Base-by-base conservation (phyloP, 2,329 filamentous ascomycete species). In the Coniochaeta hoffmannii region DNA sequence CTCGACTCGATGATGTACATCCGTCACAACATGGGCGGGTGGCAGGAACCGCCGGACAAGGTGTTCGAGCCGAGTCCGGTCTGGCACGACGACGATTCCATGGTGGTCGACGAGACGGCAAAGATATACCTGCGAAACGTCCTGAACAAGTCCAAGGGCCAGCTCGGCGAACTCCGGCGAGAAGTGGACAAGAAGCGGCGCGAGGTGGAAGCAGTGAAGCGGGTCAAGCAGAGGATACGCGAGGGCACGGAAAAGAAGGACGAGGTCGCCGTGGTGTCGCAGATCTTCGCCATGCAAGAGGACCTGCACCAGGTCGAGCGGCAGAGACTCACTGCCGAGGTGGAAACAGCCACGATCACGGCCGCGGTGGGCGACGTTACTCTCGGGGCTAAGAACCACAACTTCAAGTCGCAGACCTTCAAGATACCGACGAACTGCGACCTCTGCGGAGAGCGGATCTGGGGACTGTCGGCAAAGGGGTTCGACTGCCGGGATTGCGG, bases 341-440 rank as follows among this genome's bases (percentile, higher is more conserved):
- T 97, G 15, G 94, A 99, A 72, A 92, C 92, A 9, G 87, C 88
- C 1, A 96, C 92, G 2, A 96, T 99, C 66, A 93, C 90, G n/a
- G 78, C 86, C 10, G 89, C 86, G 0, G 93, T 97, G 2, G 94
- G 94, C 34, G 94, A 99, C 68, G 82, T 99, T 55, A 96, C 92
- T 1, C 77, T 96, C 19, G 93, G 93, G 17, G 92, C 92, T 11
- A 90, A 90, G 69, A 96, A 92, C 66, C 94, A 99, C 76, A 94
- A 96, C 66, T 99, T 99, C 80, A 96, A 96, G 72, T 86, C 90
- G n/a, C 91, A 97, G 67, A 97, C 94, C 0, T 99, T 97, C 79
- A 97, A 97, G 71, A 96, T 99, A 58, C 95, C 95, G 0, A 99
- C 94, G 4, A 97, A 97, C 69, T 99, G 94, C 73, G 94, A 99